Percentiles rank a stretch among this genome's conserved stretches.
phyloP scores from a whole-genome alignment of 257 asterid genomes.

The Fraxinus cuspidata region DNA sequence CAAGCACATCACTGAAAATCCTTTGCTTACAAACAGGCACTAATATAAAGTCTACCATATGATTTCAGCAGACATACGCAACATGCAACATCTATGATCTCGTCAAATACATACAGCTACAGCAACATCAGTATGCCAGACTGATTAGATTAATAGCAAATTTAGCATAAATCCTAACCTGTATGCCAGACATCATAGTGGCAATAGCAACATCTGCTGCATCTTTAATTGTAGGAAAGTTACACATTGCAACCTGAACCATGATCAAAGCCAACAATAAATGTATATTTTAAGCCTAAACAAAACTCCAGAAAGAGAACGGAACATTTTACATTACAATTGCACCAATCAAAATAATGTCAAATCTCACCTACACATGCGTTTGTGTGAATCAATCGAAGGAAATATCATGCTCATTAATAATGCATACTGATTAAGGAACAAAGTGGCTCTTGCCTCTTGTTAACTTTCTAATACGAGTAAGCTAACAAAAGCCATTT shows the following conservation, averaged over 20 bases:
- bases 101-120: too few relatives aligned
- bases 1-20: conserved; percentile 10
- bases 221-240: conserved; percentile 91
- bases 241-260: conserved; percentile 91
- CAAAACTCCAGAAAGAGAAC: neutral
- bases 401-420: neutral
- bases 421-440: neutral
- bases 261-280: conserved; percentile 9
- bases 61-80: conserved; percentile 1
- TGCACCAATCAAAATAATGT: neutral
- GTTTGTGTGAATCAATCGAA: neutral
- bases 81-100: neutral
- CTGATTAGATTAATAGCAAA: conserved; percentile 4
- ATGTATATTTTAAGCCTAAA: neutral
- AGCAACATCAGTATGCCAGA: neutral
- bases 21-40: neutral
- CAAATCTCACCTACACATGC: neutral
- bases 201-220: conserved; percentile 98
- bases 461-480: neutral
- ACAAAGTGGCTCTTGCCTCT: neutral
- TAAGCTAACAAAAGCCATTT: neutral
- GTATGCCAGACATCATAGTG: conserved; percentile 90
- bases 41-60: neutral
- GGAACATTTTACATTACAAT: neutral
- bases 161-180: conserved; percentile 47